These are phyloP conservation scores for Salix caprea DNA, from an alignment of 345 rosid genomes.

Conservation along the genomic window DNA sequence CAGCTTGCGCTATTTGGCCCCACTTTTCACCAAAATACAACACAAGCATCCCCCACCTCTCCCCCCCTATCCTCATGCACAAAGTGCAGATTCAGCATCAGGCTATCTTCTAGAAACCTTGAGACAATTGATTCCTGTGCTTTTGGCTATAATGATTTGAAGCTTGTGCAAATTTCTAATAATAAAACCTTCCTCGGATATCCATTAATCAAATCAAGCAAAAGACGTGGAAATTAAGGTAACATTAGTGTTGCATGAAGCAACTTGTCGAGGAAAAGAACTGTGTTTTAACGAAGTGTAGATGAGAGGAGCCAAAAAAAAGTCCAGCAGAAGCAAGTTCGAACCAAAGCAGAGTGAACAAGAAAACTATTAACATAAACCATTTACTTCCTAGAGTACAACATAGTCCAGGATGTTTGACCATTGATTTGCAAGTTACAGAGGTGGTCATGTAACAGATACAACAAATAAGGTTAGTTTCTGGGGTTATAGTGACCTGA, in stretches of 20 bases:
- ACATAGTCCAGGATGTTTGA: conserved; percentile 4
- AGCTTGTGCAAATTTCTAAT: background rate
- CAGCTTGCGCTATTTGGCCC: background rate
- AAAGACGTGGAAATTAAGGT: background rate
- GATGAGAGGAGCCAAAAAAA: background rate
- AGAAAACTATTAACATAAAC: background rate
- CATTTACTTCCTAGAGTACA: background rate
- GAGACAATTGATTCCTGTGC: background rate
- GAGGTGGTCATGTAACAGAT: conserved; percentile 4
- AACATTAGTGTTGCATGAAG: background rate
- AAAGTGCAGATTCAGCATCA: background rate
- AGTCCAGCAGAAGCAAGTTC: background rate
- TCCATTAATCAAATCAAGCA: background rate
- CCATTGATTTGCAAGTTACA: conserved; percentile 2
- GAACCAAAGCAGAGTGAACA: background rate
- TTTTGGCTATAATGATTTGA: background rate
- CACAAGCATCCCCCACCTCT: background rate
- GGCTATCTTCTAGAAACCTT: background rate
- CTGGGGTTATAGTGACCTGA: conserved; percentile 16
- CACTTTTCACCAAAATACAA: background rate
- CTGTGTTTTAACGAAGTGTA: background rate
- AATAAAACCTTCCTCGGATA: background rate
- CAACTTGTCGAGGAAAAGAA: background rate
- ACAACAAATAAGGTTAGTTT: conserved; percentile 22
- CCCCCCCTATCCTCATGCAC: background rate